Evolutionary conservation across 441 rosid species (phyloP).

Genomic region (Manihot esculenta): DNA sequence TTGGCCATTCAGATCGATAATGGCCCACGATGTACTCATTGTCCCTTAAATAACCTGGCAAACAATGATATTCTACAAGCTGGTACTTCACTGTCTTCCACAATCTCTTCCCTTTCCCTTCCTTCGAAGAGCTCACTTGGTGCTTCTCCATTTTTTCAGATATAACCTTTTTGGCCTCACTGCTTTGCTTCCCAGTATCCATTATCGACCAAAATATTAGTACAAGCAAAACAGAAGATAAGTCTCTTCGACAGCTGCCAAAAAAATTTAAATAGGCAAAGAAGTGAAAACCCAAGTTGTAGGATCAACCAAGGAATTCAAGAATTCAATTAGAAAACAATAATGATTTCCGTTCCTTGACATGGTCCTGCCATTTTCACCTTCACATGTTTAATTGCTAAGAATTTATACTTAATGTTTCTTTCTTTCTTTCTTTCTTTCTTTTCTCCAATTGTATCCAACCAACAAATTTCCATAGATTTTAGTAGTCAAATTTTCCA

Average conservation of each 20-base stretch:
- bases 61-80: conserved; percentile 76
- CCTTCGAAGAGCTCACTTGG: conserved; percentile 28
- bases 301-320: not conserved
- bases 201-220: conserved; percentile 27
- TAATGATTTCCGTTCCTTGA: not conserved
- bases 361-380: not conserved
- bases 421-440: not conserved
- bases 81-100: conserved; percentile 89
- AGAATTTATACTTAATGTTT: not conserved
- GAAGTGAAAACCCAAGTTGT: not conserved
- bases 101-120: conserved; percentile 67
- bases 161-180: conserved; percentile 25
- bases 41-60: conserved; percentile 78
- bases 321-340: not conserved
- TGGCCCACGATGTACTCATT: conserved; percentile 79
- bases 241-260: too few species aligned
- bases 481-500: not conserved
- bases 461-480: not conserved
- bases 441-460: not conserved
- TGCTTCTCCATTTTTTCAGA: conserved; percentile 44
- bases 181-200: conserved; percentile 27
- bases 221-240: not conserved
- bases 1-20: conserved; percentile 87
- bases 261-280: not conserved
- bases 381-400: not conserved